A percentile compares a stretch with the other conserved stretches of the same genome.
Conservation (phyloP, 495 filamentous ascomycete species). For the Aspergillus asperescens region DNA sequence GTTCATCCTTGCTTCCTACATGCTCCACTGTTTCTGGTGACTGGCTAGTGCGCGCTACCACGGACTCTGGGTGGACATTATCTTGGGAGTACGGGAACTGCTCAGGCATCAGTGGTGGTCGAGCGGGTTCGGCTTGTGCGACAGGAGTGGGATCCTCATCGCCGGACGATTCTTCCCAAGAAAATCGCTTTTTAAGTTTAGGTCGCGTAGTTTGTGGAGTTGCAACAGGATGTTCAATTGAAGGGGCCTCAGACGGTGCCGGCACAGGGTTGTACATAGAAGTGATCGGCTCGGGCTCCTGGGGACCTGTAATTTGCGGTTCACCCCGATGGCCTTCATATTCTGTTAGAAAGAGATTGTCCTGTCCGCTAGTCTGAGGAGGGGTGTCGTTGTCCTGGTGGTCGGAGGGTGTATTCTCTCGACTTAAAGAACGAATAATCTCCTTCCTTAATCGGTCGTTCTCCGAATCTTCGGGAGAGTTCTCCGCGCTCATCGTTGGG, state of each 20-base stretch:
- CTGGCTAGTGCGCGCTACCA: conserved; percentile 3
- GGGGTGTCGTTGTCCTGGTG: conserved; percentile 25
- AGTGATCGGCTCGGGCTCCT: conserved; percentile 10
- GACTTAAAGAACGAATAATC: conserved; percentile 71
- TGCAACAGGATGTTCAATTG: conserved; percentile 14
- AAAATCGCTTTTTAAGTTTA: conserved; percentile 35
- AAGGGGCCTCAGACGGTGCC: conserved; percentile 16
- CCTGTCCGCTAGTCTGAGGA: conserved; percentile 30
- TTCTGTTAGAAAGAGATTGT: conserved; percentile 50
- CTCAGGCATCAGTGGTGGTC: conserved; percentile 13
- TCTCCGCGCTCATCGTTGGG: conserved; percentile 52
- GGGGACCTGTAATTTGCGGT: conserved; percentile 12
- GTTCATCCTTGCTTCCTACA: background rate
- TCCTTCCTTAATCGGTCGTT: conserved; percentile 74
- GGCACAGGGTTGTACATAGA: conserved; percentile 20
- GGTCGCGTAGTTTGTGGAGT: conserved; percentile 13
- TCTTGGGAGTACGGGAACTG: conserved; percentile 18
- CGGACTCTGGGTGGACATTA: conserved; percentile 6
- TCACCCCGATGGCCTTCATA: conserved; percentile 59
- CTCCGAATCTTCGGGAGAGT: conserved; percentile 58
- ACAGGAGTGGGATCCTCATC: conserved; percentile 17
- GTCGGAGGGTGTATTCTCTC: conserved; percentile 36
- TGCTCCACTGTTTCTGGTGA: background rate
- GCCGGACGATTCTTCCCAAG: conserved; percentile 37
- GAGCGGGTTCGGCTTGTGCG: conserved; percentile 3